These are phyloP conservation scores for Oehlia diaphana DNA, from an alignment of 192 early-diverging fungal genomes.

Conservation along the genomic window DNA sequence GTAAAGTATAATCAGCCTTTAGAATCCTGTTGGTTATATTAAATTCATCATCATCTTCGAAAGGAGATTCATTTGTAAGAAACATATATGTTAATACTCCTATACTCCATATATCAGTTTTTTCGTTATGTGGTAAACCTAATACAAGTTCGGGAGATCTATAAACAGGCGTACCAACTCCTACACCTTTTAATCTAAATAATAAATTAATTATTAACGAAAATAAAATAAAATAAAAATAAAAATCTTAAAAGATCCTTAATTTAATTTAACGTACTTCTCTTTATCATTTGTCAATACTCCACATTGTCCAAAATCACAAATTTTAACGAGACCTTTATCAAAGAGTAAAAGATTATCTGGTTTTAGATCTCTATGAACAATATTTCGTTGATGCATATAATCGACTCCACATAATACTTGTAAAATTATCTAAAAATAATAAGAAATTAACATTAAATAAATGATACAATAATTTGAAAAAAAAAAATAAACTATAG, in stretches of 20 bases:
- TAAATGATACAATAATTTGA: too few relatives aligned
- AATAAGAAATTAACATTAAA: too few relatives aligned
- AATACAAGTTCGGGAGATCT: constrained; percentile 82
- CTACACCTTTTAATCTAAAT: constrained; percentile 43
- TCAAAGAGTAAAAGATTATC: constrained; percentile 75
- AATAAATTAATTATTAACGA: constrained; percentile 41
- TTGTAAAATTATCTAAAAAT: constrained; percentile 55
- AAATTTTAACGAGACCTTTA: constrained; percentile 71
- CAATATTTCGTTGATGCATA: constrained; percentile 80
- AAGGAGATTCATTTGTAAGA: constrained; percentile 75
- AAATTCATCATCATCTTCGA: constrained; percentile 44
- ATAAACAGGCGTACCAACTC: constrained; percentile 87
- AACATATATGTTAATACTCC: constrained; percentile 89
- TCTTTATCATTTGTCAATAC: constrained; percentile 75
- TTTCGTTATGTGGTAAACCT: constrained; percentile 83
- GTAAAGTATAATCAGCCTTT: not conserved
- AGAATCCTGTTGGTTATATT: not conserved
- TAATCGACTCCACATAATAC: constrained; percentile 79
- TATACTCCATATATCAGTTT: constrained; percentile 95
- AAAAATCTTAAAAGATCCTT: not conserved
- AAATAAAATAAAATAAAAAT: too few relatives aligned
- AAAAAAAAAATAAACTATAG: too few relatives aligned
- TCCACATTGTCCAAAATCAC: constrained; percentile 79
- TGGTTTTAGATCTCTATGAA: constrained; percentile 84
- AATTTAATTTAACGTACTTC: constrained; percentile 1